These are phyloP conservation scores for Saturnispora silvae DNA, from an alignment of 805 yeast genomes.

Conservation along the genomic window DNA sequence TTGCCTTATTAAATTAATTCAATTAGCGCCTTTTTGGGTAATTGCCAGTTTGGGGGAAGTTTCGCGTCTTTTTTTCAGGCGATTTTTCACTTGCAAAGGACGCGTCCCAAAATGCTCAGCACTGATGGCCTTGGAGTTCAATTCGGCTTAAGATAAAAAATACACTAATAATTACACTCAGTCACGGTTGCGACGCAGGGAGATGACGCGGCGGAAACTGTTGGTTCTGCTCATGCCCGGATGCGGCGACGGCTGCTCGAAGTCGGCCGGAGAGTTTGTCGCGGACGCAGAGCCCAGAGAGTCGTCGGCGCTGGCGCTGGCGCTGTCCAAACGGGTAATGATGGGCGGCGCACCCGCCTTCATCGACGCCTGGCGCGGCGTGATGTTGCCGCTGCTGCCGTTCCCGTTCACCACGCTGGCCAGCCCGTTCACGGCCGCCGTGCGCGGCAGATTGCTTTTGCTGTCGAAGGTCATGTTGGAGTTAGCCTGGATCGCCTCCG, in stretches of 20 bases:
- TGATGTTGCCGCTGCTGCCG: neutral
- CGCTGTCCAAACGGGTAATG: conserved; percentile 24
- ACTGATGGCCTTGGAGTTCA: neutral
- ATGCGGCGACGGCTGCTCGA: conserved; percentile 10
- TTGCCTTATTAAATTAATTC: neutral
- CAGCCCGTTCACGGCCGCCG: too few species aligned
- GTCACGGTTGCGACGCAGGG: neutral
- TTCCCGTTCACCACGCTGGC: neutral
- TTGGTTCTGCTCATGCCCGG: conserved; percentile 3
- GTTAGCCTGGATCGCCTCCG: neutral
- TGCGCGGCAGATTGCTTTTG: too few species aligned
- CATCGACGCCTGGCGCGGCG: neutral
- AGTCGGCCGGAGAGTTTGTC: too few species aligned
- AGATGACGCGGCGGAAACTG: conserved; percentile 5
- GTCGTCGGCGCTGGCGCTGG: too few species aligned
- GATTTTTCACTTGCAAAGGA: too few species aligned
- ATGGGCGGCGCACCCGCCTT: conserved; percentile 15
- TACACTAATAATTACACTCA: too few species aligned
- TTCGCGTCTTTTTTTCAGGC: too few species aligned
- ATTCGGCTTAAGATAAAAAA: too few species aligned
- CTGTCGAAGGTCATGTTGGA: too few species aligned
- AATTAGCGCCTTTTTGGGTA: neutral
- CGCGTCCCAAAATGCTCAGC: neutral
- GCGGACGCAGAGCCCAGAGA: too few species aligned
- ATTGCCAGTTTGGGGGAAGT: neutral